Conservation (phyloP, 306 rosid genomes). For the Erythrophleum fordii region DNA sequence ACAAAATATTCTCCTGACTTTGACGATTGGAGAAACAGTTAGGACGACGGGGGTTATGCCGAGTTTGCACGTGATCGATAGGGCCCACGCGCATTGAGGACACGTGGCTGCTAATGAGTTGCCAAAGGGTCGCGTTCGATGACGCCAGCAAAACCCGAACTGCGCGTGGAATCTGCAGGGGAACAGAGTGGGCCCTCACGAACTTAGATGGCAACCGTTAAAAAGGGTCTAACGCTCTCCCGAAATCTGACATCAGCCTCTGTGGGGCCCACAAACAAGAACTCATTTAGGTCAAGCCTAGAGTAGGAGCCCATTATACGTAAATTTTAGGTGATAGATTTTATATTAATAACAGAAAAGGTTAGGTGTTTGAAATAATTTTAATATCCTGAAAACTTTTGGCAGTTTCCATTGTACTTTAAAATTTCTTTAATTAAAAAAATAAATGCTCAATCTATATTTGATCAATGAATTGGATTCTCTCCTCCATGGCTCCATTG, state of each 20-base stretch:
- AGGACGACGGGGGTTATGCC: not conserved
- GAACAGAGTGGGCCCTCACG: not conserved
- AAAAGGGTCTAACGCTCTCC: slow-evolving; percentile 38
- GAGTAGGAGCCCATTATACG: not conserved
- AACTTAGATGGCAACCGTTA: slow-evolving; percentile 45
- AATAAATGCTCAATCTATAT: not conserved
- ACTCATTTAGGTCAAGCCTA: not conserved
- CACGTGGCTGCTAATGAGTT: not conserved
- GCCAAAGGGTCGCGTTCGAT: not conserved
- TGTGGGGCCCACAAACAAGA: slow-evolving; percentile 25
- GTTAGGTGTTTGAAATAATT: not conserved
- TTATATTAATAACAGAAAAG: not conserved
- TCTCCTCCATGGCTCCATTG: not conserved
- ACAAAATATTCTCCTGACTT: too few relatives aligned
- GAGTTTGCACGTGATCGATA: not conserved
- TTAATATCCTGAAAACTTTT: not conserved
- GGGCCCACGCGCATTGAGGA: not conserved
- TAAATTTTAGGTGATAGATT: not conserved
- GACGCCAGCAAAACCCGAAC: slow-evolving; percentile 25
- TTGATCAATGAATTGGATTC: not conserved
- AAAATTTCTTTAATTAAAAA: not conserved
- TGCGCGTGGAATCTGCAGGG: not conserved
- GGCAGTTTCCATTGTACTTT: not conserved
- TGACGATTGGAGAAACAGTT: not conserved
- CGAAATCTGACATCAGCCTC: slow-evolving; percentile 28